These are phyloP conservation scores for Rhizophora apiculata DNA, from an alignment of 345 rosid species.

Conservation along the genomic window DNA sequence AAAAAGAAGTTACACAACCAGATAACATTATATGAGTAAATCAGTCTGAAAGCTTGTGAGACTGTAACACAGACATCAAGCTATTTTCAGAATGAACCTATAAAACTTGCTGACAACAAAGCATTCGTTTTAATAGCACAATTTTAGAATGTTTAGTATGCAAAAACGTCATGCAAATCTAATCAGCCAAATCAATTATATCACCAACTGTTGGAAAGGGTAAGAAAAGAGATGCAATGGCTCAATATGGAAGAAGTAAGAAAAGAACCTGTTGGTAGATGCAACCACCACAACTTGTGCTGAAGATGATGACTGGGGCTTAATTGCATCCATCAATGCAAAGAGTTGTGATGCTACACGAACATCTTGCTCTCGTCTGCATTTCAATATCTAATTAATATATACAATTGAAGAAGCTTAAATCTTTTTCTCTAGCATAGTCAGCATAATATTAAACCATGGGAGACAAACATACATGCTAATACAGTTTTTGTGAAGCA, in stretches of 20 bases:
- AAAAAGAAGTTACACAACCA: not conserved
- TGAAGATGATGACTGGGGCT: constrained; percentile 38
- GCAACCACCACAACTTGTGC: constrained; percentile 71
- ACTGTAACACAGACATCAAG: not conserved
- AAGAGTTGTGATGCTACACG: constrained; percentile 73
- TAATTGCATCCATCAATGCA: constrained; percentile 77
- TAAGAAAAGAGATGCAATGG: not conserved
- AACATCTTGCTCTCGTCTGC: constrained; percentile 78
- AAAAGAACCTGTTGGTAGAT: constrained; percentile 76
- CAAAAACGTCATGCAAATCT: too few species aligned
- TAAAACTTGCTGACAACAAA: too few species aligned
- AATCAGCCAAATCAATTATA: not conserved
- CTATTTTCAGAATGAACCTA: too few species aligned
- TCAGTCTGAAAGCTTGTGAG: not conserved
- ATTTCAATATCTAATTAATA: constrained; percentile 20
- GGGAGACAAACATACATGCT: not conserved
- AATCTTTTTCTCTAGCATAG: not conserved
- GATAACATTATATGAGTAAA: not conserved
- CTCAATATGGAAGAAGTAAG: not conserved
- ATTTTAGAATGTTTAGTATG: too few species aligned
- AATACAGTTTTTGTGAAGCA: too few species aligned
- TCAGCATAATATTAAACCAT: not conserved
- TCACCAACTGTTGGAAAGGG: not conserved
- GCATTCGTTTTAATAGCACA: too few species aligned
- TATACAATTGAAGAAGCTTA: not conserved